phyloP scores from a whole-genome alignment of 305 asterid genomes.

The Nicotiana rustica region DNA sequence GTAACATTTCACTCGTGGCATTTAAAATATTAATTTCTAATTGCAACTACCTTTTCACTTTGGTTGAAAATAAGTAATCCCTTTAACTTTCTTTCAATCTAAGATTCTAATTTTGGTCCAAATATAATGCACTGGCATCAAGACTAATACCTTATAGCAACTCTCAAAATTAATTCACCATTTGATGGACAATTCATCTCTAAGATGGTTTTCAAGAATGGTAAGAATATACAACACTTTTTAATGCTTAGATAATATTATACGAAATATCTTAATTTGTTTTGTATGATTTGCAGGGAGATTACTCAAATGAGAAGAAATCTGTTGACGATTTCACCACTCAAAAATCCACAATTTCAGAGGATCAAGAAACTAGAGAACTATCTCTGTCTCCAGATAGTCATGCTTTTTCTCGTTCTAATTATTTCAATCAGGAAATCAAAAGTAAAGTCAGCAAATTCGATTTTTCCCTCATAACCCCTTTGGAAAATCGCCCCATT shows the following conservation, averaged over 20 bases:
- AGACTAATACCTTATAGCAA: not conserved
- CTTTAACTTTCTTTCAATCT: not conserved
- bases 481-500: not conserved
- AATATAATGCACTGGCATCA: not conserved
- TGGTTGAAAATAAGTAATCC: not conserved
- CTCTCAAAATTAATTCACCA: not conserved
- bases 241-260: not conserved
- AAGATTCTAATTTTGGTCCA: not conserved
- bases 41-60: constrained; percentile 20
- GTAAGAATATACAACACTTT: not conserved
- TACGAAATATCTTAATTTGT: not conserved
- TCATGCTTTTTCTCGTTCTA: not conserved
- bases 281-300: constrained; percentile 20
- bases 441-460: not conserved
- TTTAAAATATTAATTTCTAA: constrained; percentile 1
- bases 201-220: constrained; percentile 23
- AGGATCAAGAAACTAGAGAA: constrained; percentile 22
- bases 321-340: constrained; percentile 23
- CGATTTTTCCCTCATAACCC: not conserved
- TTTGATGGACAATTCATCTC: constrained; percentile 24
- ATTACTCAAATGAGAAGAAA: not conserved
- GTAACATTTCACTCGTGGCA: constrained; percentile 11
- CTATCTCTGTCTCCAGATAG: constrained; percentile 25
- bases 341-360: constrained; percentile 19
- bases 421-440: not conserved